phyloP scores from a whole-genome alignment of 257 asterid genomes.

The Pogostemon cablin region DNA sequence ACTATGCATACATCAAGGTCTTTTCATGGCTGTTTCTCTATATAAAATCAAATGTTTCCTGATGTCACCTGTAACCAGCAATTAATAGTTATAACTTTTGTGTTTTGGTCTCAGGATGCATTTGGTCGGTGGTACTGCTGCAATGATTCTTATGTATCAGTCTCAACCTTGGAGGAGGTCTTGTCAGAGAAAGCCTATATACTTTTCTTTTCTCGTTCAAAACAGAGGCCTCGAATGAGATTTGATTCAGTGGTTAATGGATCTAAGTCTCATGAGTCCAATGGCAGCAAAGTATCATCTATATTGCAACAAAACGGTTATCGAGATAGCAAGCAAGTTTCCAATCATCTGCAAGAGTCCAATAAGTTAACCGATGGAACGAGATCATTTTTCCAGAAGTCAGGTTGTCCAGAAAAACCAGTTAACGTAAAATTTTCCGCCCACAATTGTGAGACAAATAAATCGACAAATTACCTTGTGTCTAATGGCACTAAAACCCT shows the following conservation, averaged over 20 bases:
- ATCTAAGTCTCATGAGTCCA: conserved; percentile 53
- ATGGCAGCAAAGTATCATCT: conserved; percentile 48
- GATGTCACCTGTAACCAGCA: conserved; percentile 15
- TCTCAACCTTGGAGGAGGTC: conserved; percentile 77
- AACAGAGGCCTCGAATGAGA: conserved; percentile 71
- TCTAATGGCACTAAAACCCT: conserved; percentile 41
- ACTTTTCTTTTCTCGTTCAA: conserved; percentile 86
- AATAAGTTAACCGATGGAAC: conserved; percentile 45
- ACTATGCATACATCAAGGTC: conserved; percentile 98
- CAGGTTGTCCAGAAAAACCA: conserved; percentile 39
- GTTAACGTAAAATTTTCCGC: conserved; percentile 35
- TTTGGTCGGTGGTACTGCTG: conserved; percentile 94
- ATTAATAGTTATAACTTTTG: conserved; percentile 29
- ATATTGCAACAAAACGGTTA: conserved; percentile 40
- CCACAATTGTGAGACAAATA: conserved; percentile 30
- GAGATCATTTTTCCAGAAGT: conserved; percentile 31
- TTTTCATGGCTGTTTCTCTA: conserved; percentile 23
- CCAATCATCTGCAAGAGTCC: conserved; percentile 41
- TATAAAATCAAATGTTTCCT: conserved; percentile 25
- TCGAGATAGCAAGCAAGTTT: conserved; percentile 41
- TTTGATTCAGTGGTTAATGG: conserved; percentile 59
- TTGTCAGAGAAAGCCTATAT: conserved; percentile 90
- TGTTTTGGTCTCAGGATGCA: conserved; percentile 67
- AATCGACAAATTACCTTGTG: conserved; percentile 17
- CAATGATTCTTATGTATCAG: conserved; percentile 81